These are phyloP conservation scores for Solanum chilense DNA, from an alignment of 257 asterid genomes.

Conservation along the genomic window DNA sequence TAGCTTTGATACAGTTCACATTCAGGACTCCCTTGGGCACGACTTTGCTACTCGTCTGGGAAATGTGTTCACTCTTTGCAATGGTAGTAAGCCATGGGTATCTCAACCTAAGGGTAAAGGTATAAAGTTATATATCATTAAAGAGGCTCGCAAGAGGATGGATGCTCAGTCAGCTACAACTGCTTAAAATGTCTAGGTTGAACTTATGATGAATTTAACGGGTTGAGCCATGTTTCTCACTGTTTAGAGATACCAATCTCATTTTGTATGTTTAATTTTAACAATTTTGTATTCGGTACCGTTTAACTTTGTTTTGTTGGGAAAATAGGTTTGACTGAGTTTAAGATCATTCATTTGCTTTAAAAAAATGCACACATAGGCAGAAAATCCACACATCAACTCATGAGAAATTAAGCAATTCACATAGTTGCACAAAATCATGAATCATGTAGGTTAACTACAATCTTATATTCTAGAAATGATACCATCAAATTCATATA, in stretches of 20 bases:
- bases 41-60: conserved; percentile 27
- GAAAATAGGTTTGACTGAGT: background rate
- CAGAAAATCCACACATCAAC: no score
- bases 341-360: background rate
- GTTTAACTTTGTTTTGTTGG: background rate
- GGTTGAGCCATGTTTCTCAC: background rate
- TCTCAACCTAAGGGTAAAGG: conserved; percentile 29
- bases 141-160: conserved; percentile 26
- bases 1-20: background rate
- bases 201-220: background rate
- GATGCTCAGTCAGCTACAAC: conserved; percentile 15
- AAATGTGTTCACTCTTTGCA: conserved; percentile 23
- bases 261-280: background rate
- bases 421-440: no score
- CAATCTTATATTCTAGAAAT: no score
- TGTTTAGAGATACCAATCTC: background rate
- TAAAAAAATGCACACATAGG: no score
- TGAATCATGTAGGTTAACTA: no score
- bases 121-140: conserved; percentile 21
- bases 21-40: conserved; percentile 18
- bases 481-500: no score
- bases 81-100: conserved; percentile 27
- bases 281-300: background rate
- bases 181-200: background rate
- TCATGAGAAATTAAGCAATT: no score